Evolutionary conservation across 1,139 yeast species (phyloP), one percentile per base, ranked within the genome.

Genomic region (Geotrichum klebahnii): DNA sequence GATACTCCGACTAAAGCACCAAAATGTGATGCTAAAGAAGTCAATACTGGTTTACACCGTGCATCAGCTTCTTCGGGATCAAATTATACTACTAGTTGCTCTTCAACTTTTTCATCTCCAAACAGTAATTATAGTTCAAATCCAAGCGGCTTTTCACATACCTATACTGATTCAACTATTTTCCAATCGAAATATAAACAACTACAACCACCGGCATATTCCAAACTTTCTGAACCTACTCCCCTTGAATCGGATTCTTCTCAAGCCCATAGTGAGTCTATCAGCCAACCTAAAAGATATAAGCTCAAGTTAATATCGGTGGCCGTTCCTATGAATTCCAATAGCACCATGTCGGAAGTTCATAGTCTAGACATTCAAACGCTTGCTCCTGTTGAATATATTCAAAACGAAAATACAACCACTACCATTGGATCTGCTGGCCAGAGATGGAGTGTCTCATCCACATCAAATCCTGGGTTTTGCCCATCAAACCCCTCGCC

Each of bases 101-200:
- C 44, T 12, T 31, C 45, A 1, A 19, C 23, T 1, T 42, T 32
- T 42, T 42, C 45, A 3, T 42, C 45, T 22, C 45, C 45, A 20
- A 32, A 42, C 14, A 29, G 35, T 16, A 10, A 10, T n/a, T 35
- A 28, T 16, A 29, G 26, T 16, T 22, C 20, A 3, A 14, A 17
- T 26, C 33, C 43, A n/a, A 14, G n/a, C 14, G 31, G n/a, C n/a
- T n/a, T n/a, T n/a, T n/a, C 33, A 4, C 12, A 29, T 5, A 17
- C 34, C 16, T 31, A 10, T 5, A 10, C 34, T 8, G 34, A 31
- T 10, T 31, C 16, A 10, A 31, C 34, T 31, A 26, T n/a, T n/a
- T n/a, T n/a, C n/a, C n/a, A n/a, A n/a, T n/a, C n/a, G n/a, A n/a
- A n/a, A n/a, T n/a, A n/a, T n/a, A n/a, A n/a, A n/a, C n/a, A n/a